Base-by-base conservation (phyloP, 2,329 filamentous ascomycete genomes). In the Ceratocystis harringtonii region DNA sequence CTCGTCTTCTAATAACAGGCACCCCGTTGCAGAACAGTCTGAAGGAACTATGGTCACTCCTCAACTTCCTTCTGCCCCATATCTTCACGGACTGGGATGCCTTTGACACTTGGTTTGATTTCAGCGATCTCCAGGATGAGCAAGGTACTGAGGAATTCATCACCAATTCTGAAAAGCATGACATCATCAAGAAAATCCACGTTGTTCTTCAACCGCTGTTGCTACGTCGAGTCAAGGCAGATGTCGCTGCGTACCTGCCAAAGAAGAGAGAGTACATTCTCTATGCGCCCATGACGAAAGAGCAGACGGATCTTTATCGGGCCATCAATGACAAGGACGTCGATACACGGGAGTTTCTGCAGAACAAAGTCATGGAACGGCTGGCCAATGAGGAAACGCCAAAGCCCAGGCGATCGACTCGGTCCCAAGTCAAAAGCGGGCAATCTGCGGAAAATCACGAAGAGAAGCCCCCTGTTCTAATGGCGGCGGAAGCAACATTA, bases 71-170 rank as follows among this genome's bases (percentile, higher is more conserved):
- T 0, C 81, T 97, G 61, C 94, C 92, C 0, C 89, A 89, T 48
- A 92, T 96, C 41, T 99, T 99, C 70, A 90, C 92, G 58, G 89
- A 96, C 70, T 86, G 95, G 74, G 90, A 95, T 60, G 90, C 89
- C 0, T 99, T 99, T 67, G 90, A 96, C 72, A 85, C 85, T 1
- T 97, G 92, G 92, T 99, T 99, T 68, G 92, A 99, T 73, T 99
- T 99, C 71, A 94, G 89, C 0, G 92, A 91, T 6, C 80, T 99
- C 1, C 84, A 95, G 65, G 90, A 97, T 67, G 90, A 92, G 69
- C 81, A 87, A 44, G 86, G 85, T 0, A 88, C 90, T 0, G 85
- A 89, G 62, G 84, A 92, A 57, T 87, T 95, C 63, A 81, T 95
- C 5, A 86, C 87, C 2, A 88, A 95, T 70, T 84, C 89, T 64